Base-by-base conservation (phyloP, 2,329 filamentous ascomycete species). In the Penicillium verrucosum region DNA sequence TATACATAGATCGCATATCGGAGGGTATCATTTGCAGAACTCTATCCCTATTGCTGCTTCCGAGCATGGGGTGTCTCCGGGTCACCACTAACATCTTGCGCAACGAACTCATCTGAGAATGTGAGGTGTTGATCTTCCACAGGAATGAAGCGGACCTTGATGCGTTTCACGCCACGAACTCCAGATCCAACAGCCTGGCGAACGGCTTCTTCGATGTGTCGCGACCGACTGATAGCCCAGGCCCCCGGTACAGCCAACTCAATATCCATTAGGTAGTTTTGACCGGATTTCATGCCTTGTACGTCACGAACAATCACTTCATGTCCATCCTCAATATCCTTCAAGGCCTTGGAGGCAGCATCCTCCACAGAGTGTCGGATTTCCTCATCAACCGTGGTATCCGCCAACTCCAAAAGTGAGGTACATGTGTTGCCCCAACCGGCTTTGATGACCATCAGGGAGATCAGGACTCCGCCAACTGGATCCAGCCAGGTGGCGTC, bases 401-500 rank as follows among this genome's bases (percentile, higher is more conserved):
- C 94, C n/a, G 90, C 92, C 37, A 99, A 81, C 75, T 99, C 94
- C 68, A 91, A 83, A 11, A 99, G 78, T 6, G 94, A 88, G 12
- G 88, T 82, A 52, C 87, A 80, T 0, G 92, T 96, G 77, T 99
- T 99, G 62, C 86, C 85, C 79, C 85, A 89, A 23, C 94, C 94
- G 41, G 92, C 94, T 69, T 89, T 89, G 63, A 97, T 88, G 32
- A 99, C 93, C 85, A 99, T 89, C 59, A 93, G 79, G 14, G 92
- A 96, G 66, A 99, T 97, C 57, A 97, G 78, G 5, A 99, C 81
- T 10, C 94, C 92, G 54, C 94, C 94, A 30, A 97, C 89, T 10
- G 94, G 92, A 73, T 99, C 94, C 49, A 97, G 81, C 92, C 94
- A 97, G 30, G 89, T 85, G 51, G 93, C 92, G 68, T 92, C 88